Conservation (phyloP, 108 stramenopile genomes). For the Nitzschia putrida region DNA sequence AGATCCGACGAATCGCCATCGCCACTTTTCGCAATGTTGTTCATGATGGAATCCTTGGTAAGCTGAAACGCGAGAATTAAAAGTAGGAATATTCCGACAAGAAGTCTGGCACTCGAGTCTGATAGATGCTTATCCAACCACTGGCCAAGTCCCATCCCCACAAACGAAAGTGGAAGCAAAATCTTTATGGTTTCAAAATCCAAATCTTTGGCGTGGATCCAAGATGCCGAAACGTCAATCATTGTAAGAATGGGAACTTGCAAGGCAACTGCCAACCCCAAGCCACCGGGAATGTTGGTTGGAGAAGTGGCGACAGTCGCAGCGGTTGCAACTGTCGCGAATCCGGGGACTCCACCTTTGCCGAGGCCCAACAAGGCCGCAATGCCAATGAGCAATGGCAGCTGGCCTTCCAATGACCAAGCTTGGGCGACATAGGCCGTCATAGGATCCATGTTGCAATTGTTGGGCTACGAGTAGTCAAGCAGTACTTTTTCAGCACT, state of each 20-base stretch:
- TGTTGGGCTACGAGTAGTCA: too few relatives aligned
- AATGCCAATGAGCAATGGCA: constrained; percentile 44
- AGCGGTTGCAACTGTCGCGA: constrained; percentile 51
- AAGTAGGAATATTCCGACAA: constrained; percentile 46
- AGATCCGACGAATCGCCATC: neutral
- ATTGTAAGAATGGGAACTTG: constrained; percentile 56
- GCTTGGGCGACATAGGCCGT: constrained; percentile 17
- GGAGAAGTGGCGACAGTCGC: constrained; percentile 56
- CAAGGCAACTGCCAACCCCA: constrained; percentile 50
- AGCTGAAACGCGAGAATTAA: constrained; percentile 42
- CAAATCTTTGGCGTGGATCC: constrained; percentile 33
- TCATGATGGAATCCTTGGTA: constrained; percentile 41
- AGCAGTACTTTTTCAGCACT: too few relatives aligned
- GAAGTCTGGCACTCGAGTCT: constrained; percentile 41
- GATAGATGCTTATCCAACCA: constrained; percentile 36
- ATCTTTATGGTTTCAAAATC: constrained; percentile 43
- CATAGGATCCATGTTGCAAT: constrained; percentile 10
- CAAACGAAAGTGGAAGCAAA: constrained; percentile 41
- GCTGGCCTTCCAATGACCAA: constrained; percentile 28
- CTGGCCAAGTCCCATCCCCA: constrained; percentile 52
- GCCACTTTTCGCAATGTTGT: neutral
- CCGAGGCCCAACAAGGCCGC: constrained; percentile 50
- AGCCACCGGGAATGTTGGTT: constrained; percentile 26
- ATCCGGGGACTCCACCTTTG: constrained; percentile 58
- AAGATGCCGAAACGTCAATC: constrained; percentile 52